phyloP scores from a whole-genome alignment of 352 stramenopile genomes.

The Globisporangium megalacanthum region DNA sequence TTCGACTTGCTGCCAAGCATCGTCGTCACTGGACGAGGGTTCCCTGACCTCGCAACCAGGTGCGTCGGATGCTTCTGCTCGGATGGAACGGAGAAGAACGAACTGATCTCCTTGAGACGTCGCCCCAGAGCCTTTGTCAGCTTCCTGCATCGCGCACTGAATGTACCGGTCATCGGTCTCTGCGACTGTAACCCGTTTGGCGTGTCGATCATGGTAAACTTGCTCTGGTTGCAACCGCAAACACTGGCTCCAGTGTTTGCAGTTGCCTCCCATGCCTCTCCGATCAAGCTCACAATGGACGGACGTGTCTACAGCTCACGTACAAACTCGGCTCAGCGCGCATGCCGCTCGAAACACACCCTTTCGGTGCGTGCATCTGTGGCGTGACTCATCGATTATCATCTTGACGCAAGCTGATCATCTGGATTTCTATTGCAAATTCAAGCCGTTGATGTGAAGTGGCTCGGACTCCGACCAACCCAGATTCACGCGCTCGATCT shows the following conservation, averaged over 20 bases:
- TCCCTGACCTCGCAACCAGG: conserved; percentile 92
- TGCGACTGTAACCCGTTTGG: conserved; percentile 95
- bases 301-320: conserved; percentile 44
- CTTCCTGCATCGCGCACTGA: conserved; percentile 58
- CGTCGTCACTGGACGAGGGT: conserved; percentile 91
- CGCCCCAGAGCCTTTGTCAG: conserved; percentile 69
- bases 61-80: conserved; percentile 14
- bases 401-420: too few species aligned
- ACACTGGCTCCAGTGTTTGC: too few species aligned
- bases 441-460: conserved; percentile 79
- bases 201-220: conserved; percentile 84
- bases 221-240: not conserved
- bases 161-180: conserved; percentile 88
- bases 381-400: not conserved
- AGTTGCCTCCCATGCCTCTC: too few species aligned
- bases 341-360: conserved; percentile 71
- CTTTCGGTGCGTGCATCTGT: conserved; percentile 31
- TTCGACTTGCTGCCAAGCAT: conserved; percentile 87
- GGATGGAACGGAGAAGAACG: not conserved
- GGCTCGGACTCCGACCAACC: conserved; percentile 89
- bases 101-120: not conserved
- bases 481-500: conserved; percentile 50
- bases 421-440: not conserved
- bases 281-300: not conserved
- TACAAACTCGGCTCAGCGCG: conserved; percentile 87